Base-by-base conservation (phyloP, 768 basidiomycete species). In the Tricholoma furcatifolium region DNA sequence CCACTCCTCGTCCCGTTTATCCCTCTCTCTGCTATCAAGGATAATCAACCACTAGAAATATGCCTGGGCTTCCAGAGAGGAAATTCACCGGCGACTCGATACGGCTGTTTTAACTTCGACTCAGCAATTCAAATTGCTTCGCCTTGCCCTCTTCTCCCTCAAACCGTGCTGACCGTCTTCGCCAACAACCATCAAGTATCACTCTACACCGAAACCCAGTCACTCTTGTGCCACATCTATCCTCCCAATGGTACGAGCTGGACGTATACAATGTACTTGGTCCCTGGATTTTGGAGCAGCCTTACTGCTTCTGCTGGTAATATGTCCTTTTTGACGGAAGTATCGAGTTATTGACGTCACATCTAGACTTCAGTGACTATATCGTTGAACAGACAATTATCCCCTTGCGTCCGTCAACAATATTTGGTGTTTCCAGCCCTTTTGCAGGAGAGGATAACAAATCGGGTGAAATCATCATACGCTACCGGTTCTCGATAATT, bases 91-190 rank as follows among this genome's bases (percentile, higher is more conserved):
- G 14, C 39, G 10, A 15, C 30, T 32, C 12, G 23, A 23, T 39
- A 43, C 15, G 34, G 9, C 23, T 65, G 79, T 52, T 67, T 65
- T 9, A 59, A 67, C 47, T 70, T 77, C 55, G 72, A 75, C 55
- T 70, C 77, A 4, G 70, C 71, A 5, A 70, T 85, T 18, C 75
- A 79, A 40, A 74, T 84, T 55, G 65, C 67, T n/a, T 83, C 83
- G 4, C 71, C 74, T 1, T 74, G 67, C 8, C 63, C 67, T 3
- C 70, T 82, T 51, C 56, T 67, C 15, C 70, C 70, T 43, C 74
- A 74, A 40, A 74, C 77, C 1, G 70, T 70, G 4, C 79, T 79
- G 60, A 68, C 70, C 9, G 76, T 85, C 4, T 77, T 74, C 57
- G 42, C 71, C 46, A 72, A 72, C 40, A 75, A 70, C 10, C 66